These are phyloP conservation scores for Tylopilus sp. DNA, from an alignment of 1,284 basidiomycete species.

Conservation along the genomic window DNA sequence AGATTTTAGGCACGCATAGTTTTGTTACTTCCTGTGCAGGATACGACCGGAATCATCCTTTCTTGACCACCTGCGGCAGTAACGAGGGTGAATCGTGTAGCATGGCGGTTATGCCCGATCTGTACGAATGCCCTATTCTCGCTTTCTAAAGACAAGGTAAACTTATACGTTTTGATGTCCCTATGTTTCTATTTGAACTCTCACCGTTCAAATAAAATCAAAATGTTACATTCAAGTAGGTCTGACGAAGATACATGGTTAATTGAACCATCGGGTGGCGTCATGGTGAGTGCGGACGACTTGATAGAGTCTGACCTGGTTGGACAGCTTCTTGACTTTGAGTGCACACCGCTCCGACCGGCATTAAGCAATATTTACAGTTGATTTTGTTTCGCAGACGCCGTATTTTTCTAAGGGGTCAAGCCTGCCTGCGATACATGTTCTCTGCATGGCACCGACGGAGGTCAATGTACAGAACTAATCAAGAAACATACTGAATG, in stretches of 20 bases:
- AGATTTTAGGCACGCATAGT: neutral
- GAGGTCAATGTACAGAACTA: too few relatives aligned
- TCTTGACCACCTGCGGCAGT: neutral
- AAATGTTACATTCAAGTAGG: neutral
- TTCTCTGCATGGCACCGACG: too few relatives aligned
- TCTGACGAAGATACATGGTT: neutral
- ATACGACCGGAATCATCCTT: slow-evolving; percentile 1
- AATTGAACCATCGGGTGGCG: neutral
- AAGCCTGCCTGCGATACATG: too few relatives aligned
- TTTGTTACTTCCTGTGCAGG: neutral
- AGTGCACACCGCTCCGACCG: neutral
- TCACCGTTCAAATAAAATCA: neutral
- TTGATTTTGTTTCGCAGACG: too few relatives aligned
- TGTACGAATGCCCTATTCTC: neutral
- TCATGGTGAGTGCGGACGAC: slow-evolving; percentile 8
- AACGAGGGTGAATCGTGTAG: neutral
- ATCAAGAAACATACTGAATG: too few relatives aligned
- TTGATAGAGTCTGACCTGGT: neutral
- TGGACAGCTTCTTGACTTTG: neutral
- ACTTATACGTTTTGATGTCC: neutral
- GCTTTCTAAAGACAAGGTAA: slow-evolving; percentile 10
- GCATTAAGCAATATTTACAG: too few relatives aligned
- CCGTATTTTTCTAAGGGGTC: too few relatives aligned
- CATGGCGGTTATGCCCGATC: neutral
- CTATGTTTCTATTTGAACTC: slow-evolving; percentile 2